Evolutionary conservation across 2,329 filamentous ascomycete genomes (phyloP), one percentile per base, ranked within the genome.

Genomic region (Emergomyces africanus): DNA sequence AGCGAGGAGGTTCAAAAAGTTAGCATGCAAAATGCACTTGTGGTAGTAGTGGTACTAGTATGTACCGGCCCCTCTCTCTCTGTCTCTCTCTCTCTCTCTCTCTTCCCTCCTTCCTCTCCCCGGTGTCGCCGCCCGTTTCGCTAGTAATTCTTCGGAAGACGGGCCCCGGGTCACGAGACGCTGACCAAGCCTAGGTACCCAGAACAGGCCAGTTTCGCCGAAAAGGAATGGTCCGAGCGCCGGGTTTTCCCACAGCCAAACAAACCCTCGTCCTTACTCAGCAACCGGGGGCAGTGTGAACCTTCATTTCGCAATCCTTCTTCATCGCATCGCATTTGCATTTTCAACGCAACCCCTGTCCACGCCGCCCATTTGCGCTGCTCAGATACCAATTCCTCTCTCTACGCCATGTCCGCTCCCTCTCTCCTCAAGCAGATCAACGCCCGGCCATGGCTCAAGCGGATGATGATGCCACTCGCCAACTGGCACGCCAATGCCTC

Each of bases 401-500:
- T 15, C 42, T 57, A 42, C 48, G 51, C 48, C 35, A 58, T 55
- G 51, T 54, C 85, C 74, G 82, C 83, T 71, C 83, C 83, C 64
- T 86, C 80, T 71, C 81, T 90, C 76, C 83, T 87, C 70, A 87
- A 83, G 68, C 91, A 84, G 72, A 83, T 96, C 72, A 72, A 84
- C 73, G 87, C 87, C 81, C 86, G 90, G 71, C 91, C 92, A 67
- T 96, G 89, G 89, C 84, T 97, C 72, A 79, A 80, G 76, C 85
- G 81, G 68, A 81, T 87, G 78, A 78, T 97, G 75, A 83, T 79
- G 79, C 94, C 94, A 66, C 73, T 96, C 65, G 83, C 91, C 76
- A 83, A 85, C 71, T 96, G 90, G 90, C 97, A 97, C 80, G 78
- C 79, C 77, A 87, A 92, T 73, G 87, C 90, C 69, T 83, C 91